Base-by-base conservation (phyloP, 257 asterid genomes). In the Solanum sitiens region DNA sequence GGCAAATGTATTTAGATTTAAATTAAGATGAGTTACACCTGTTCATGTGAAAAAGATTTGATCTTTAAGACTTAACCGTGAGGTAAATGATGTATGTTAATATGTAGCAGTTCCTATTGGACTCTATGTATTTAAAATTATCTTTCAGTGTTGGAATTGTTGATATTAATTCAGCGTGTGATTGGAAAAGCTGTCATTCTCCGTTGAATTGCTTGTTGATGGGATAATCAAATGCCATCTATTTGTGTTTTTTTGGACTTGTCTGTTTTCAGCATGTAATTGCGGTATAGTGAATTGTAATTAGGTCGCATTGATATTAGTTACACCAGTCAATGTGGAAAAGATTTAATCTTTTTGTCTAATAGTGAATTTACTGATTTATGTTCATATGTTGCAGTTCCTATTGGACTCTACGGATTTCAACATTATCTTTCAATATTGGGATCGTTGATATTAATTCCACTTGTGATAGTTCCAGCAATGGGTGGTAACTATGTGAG, bases 401-500 rank as follows among this genome's bases (percentile, higher is more conserved):
- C 99, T 6, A 94, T 97, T 73, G 98, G 99, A 88, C 89, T 97
- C 80, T 97, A 96, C 88, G 99, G 99, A 87, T 88, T 97, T 89
- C 99, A 97, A 68, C 99, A 97, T 91, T 96, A 92, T 83, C 98
- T 97, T 86, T 97, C 99, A 15, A 93, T 97, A 61, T 86, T 97
- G 98, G 99, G 98, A 73, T 97, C 99, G 30, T 86, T 97, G 96
- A 93, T 97, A 84, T 94, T 97, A 44, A 94, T 96, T 90, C 99
- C 99, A 21, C 98, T 97, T 30, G 99, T 97, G 89, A 92, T 96
- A 56, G 98, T 97, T 92, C 99, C 99, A n/a, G 98, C 99, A 88
- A 97, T 95, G 99, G 99, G 99, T 59, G 99, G 99, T 91, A 93
- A 93, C 92, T 86, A 96, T 90, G 99, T 97, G 95, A 96, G 99